Evolutionary conservation across 495 filamentous ascomycete genomes (phyloP).

Genomic region (Podospora didyma): DNA sequence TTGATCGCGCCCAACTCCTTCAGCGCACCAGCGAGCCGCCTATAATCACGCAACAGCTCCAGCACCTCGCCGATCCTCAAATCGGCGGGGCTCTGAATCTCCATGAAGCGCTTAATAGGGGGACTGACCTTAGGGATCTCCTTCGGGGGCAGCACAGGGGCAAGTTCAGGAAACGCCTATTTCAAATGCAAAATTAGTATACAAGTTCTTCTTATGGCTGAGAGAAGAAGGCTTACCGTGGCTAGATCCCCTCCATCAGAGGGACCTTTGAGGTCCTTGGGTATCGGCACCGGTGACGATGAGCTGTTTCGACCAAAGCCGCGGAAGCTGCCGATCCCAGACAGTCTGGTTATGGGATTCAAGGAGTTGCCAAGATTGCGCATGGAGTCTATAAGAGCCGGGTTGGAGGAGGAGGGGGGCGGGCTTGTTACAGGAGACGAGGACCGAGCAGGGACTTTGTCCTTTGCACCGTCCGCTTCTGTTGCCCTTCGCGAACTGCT

Average conservation of each 20-base stretch:
- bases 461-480: conserved; percentile 13
- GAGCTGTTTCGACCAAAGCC: conserved; percentile 64
- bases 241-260: conserved; percentile 47
- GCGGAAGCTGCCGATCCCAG: conserved; percentile 63
- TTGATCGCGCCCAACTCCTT: conserved; percentile 57
- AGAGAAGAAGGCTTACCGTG: conserved; percentile 35
- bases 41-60: conserved; percentile 81
- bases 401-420: conserved; percentile 42
- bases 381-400: conserved; percentile 71
- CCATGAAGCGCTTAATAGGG: conserved; percentile 77
- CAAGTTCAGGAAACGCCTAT: conserved; percentile 60
- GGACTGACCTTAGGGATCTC: conserved; percentile 58
- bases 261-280: neutral
- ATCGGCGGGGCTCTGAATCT: conserved; percentile 70
- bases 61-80: conserved; percentile 77
- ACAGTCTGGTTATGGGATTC: conserved; percentile 78
- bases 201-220: neutral
- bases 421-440: conserved; percentile 1
- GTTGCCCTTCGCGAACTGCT: conserved; percentile 44
- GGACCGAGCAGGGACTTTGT: neutral
- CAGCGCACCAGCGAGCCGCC: conserved; percentile 68
- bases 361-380: conserved; percentile 77
- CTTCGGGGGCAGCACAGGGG: conserved; percentile 44
- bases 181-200: neutral
- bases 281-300: conserved; percentile 19